Evolutionary conservation across 495 filamentous ascomycete species (phyloP), one percentile per base, ranked within the genome.

Genomic region (Trichoderma orchidacearum): DNA sequence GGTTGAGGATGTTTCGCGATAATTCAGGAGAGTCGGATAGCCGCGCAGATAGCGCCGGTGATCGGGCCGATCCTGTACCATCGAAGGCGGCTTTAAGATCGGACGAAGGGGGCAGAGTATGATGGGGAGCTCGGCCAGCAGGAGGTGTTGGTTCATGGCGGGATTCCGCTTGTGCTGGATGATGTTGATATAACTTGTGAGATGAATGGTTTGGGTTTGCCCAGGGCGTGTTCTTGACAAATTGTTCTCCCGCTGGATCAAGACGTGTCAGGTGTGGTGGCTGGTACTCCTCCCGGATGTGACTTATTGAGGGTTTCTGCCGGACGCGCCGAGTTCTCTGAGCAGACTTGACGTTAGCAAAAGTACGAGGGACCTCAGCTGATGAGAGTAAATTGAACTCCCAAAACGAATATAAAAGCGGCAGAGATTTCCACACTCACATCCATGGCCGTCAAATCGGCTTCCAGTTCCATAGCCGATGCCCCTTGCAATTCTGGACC

Each of bases 401-500:
- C n/a, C n/a, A 27, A 38, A 21, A 21, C 5, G 12, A 25, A 18
- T 29, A 15, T 9, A 51, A n/a, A 25, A 58, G 41, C 34, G 15
- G 32, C 27, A 35, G 35, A 65, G n/a, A 53, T 18, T 30, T n/a
- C 17, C 53, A 41, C 56, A 80, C 91, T 83, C 75, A 96, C 93
- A 50, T 83, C 85, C 78, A 98, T 96, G 58, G 83, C 86, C 64
- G 89, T 84, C 34, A 96, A 72, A 70, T 98, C 93, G 53, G 89
- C 85, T 32, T 95, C 87, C 25, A 90, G 70, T 58, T 95, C 89
- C 17, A 81, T 74, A 9, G 80, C 74, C 13, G 87, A 81, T 18
- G 84, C 86, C 25, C 84, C 79, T 27, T 77, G 70, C 59, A 98
- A 81, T 11, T 84, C 76, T 18, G 93, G 93, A n/a, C 92, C 92